Conservation (phyloP, 2,329 filamentous ascomycete genomes). For the Aspergillus viridinutans region DNA sequence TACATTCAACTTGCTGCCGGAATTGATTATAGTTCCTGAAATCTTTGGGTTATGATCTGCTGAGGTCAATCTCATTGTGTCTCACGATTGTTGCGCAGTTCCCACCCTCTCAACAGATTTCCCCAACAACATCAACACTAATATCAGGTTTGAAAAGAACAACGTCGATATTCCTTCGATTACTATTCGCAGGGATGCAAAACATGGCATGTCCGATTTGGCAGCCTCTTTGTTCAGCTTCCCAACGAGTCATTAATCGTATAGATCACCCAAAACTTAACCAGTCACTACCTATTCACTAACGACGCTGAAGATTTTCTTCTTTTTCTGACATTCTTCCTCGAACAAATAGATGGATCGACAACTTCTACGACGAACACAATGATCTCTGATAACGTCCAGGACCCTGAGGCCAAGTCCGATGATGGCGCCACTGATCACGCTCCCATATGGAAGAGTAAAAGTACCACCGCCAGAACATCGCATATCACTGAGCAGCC, state of each 20-base stretch:
- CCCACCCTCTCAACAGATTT: neutral
- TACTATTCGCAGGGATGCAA: neutral
- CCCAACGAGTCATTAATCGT: neutral
- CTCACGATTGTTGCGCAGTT: neutral
- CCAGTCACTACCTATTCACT: neutral
- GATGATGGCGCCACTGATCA: neutral
- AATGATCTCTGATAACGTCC: neutral
- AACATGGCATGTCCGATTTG: neutral
- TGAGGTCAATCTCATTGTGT: neutral
- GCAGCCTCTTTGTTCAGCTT: neutral
- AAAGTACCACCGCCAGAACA: slow-evolving; percentile 50
- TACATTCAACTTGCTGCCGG: too few species aligned
- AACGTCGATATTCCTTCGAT: neutral
- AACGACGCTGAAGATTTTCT: neutral
- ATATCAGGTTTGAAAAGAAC: neutral
- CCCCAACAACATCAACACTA: neutral
- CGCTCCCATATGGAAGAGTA: neutral
- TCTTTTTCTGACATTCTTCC: neutral
- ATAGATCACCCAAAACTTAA: neutral
- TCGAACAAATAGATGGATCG: neutral
- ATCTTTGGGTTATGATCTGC: neutral
- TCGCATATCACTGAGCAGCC: slow-evolving; percentile 75
- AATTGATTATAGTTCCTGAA: neutral
- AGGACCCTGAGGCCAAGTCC: neutral
- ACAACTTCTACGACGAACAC: neutral